Conservation (phyloP, 1,284 basidiomycete genomes). For the Gymnopus androsaceus region DNA sequence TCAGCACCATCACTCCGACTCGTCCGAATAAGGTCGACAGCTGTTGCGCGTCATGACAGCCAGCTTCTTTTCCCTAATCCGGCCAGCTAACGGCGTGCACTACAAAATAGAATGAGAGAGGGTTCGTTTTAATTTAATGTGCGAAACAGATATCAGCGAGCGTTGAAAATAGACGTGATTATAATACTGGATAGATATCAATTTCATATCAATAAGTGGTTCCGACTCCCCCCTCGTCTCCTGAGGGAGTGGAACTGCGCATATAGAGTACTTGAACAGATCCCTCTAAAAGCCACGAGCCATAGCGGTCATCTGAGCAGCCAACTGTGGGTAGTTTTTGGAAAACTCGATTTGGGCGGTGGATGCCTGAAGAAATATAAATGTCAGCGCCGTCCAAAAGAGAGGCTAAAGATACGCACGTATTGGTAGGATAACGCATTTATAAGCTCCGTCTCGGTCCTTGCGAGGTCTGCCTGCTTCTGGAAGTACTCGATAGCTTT, state of each 20-base stretch:
- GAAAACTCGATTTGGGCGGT: conserved; percentile 81
- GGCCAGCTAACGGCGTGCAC: not conserved
- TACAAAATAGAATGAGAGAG: not conserved
- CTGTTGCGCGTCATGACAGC: too few species aligned
- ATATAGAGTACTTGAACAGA: not conserved
- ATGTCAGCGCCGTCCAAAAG: conserved; percentile 11
- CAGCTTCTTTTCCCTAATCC: too few species aligned
- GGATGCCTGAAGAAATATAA: conserved; percentile 58
- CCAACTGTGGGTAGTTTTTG: conserved; percentile 81
- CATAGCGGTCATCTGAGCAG: conserved; percentile 48
- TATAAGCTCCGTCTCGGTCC: conserved; percentile 89
- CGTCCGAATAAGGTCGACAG: too few species aligned
- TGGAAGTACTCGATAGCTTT: conserved; percentile 89
- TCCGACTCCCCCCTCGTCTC: too few species aligned
- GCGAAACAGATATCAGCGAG: not conserved
- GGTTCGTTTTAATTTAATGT: not conserved
- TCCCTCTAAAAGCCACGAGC: conserved; percentile 2
- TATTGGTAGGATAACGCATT: conserved; percentile 89
- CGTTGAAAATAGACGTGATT: not conserved
- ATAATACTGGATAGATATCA: not conserved
- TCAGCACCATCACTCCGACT: too few species aligned
- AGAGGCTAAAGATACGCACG: conserved; percentile 42
- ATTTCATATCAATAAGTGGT: not conserved
- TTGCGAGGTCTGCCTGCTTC: conserved; percentile 81
- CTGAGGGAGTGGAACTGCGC: too few species aligned